These are phyloP conservation scores for Melampsora americana DNA, from an alignment of 1,284 basidiomycete species.

Conservation along the genomic window DNA sequence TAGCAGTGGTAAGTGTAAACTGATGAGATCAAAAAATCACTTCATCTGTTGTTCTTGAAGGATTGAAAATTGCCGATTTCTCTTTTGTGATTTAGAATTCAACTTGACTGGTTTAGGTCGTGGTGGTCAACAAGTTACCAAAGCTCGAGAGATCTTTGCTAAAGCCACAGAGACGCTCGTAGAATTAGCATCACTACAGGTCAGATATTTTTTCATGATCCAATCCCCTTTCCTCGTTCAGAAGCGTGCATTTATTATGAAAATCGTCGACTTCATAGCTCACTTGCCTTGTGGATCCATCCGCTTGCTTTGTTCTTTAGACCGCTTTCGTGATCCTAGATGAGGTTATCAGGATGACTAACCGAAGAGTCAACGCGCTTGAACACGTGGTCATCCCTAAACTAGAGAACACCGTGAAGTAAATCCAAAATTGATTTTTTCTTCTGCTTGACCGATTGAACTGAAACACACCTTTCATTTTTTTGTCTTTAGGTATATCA, in stretches of 20 bases:
- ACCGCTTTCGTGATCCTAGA: constrained; percentile 98
- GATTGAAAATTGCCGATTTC: constrained; percentile 3
- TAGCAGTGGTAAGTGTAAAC: constrained; percentile 50
- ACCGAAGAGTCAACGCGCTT: constrained; percentile 96
- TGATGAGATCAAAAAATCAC: background rate
- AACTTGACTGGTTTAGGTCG: constrained; percentile 95
- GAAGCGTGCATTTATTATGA: background rate
- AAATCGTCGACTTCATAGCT: background rate
- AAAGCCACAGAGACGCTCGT: constrained; percentile 96
- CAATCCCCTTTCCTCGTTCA: background rate
- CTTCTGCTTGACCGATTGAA: background rate
- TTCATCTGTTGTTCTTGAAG: background rate
- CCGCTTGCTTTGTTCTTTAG: constrained; percentile 56
- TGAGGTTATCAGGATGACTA: constrained; percentile 97
- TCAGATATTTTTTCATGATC: constrained; percentile 46
- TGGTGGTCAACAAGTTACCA: constrained; percentile 92
- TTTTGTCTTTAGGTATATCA: constrained; percentile 64
- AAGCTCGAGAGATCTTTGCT: constrained; percentile 89
- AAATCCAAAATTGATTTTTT: constrained; percentile 13
- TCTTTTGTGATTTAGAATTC: constrained; percentile 67
- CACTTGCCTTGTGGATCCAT: background rate
- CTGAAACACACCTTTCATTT: background rate
- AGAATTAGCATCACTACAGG: constrained; percentile 83
- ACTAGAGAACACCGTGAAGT: constrained; percentile 90
- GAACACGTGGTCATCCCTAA: constrained; percentile 96